Percentiles rank a stretch among this genome's conserved stretches.
Conservation (phyloP, 257 asterid genomes). For the Nemophila menziesii region DNA sequence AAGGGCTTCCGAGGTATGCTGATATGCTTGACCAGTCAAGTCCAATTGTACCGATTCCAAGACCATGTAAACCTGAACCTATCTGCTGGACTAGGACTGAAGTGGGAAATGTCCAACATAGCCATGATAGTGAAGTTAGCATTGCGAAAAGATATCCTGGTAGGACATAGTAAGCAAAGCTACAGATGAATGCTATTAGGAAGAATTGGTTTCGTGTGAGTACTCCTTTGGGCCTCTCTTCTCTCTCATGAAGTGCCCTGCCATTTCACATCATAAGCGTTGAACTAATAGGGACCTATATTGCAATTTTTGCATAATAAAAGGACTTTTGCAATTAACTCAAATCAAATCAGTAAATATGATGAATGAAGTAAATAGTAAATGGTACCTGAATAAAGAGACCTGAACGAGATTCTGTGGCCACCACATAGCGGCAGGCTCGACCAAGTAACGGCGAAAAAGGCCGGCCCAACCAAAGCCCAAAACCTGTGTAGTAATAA, state of each 20-base stretch:
- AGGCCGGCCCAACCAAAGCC: constrained; percentile 67
- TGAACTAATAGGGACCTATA: too few species aligned
- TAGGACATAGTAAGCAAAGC: constrained; percentile 26
- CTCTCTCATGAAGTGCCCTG: constrained; percentile 46
- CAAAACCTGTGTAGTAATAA: constrained; percentile 52
- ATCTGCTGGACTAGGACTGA: constrained; percentile 31
- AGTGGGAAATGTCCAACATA: constrained; percentile 35
- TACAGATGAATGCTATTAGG: constrained; percentile 21
- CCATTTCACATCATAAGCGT: background rate
- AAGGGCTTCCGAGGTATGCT: constrained; percentile 37
- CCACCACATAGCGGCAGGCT: constrained; percentile 63
- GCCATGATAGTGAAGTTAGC: constrained; percentile 35
- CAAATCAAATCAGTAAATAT: background rate
- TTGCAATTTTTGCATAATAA: too few species aligned
- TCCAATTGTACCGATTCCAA: constrained; percentile 36
- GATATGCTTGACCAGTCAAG: constrained; percentile 38
- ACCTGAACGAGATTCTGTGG: constrained; percentile 40
- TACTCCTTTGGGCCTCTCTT: constrained; percentile 23
- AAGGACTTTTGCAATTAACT: too few species aligned
- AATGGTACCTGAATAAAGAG: constrained; percentile 42
- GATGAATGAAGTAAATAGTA: constrained; percentile 26
- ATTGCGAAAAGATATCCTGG: constrained; percentile 34
- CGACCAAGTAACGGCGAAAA: constrained; percentile 35
- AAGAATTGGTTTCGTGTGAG: constrained; percentile 31
- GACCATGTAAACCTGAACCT: constrained; percentile 35